Base-by-base conservation (phyloP, 108 stramenopile genomes). In the Bacterosira constricta region DNA sequence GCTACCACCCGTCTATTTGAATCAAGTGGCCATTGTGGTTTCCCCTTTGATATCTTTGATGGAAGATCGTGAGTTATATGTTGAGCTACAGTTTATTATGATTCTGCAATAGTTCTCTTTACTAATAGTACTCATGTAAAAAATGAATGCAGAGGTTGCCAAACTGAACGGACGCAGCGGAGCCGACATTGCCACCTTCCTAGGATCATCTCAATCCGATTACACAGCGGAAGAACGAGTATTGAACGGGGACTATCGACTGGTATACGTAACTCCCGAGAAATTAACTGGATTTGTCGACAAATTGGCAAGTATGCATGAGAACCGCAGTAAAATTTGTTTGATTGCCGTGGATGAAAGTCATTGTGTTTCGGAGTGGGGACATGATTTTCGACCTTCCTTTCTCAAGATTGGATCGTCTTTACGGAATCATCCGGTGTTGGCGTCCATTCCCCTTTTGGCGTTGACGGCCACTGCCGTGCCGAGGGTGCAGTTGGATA, bases 401-500 rank as follows among this genome's bases (percentile, higher is more conserved):
- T 99, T 94, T 76, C 68, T 86, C 10, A n/a, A 63, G 38, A 77
- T 96, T 15, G 92, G 90, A 7, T 27, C 63, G 37, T 36, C 69
- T 5, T 59, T 96, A 6, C 85, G 92, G 21, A 38, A 54, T 32
- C 71, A 85, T 55, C 67, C 73, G 6, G 57, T 46, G 27, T 65
- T 88, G 18, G 30, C 23, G 36, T 37, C 73, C 9, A 77, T 92
- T 53, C 97, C 95, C 0, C 65, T 96, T 8, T 59, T 99, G 17
- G 96, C 98, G 12, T 77, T 97, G 31, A 99, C 98, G 18, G 98
- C 97, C 51, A 96, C 98, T 17, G 97, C 97, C 1, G 87, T 96
- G n/a, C 90, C 92, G 8, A 69, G 82, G 26, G 96, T 98, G 9
- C 87, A 90, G 47, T 12, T 66, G 10, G 91, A 93, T 72, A 89